Conservation (phyloP, 2,329 filamentous ascomycete genomes). For the Claviceps lovelessii region DNA sequence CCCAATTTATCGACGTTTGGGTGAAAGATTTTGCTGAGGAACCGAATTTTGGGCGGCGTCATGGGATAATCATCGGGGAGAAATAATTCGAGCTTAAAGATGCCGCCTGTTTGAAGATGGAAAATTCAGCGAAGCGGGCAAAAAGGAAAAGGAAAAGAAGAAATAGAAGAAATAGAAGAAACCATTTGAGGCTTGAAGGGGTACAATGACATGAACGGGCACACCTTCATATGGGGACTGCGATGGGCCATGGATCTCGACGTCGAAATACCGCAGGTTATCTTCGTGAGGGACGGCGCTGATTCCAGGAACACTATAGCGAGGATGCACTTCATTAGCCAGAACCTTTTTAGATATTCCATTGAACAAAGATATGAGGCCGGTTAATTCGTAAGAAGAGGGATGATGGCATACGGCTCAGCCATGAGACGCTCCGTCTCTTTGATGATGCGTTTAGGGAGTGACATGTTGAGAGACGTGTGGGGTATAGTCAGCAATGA, state of each 20-base stretch:
- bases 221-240: slow-evolving; percentile 90
- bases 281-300: slow-evolving; percentile 92
- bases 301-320: slow-evolving; percentile 75
- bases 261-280: slow-evolving; percentile 95
- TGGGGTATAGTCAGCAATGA: background rate
- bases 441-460: slow-evolving; percentile 95
- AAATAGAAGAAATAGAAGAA: slow-evolving; percentile 7
- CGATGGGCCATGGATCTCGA: slow-evolving; percentile 82
- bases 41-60: slow-evolving; percentile 96
- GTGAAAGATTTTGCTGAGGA: slow-evolving; percentile 98
- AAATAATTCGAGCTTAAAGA: slow-evolving; percentile 96
- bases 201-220: slow-evolving; percentile 9
- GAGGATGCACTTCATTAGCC: background rate
- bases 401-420: slow-evolving; percentile 58
- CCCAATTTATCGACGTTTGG: slow-evolving; percentile 97
- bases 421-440: slow-evolving; percentile 95
- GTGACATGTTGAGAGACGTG: slow-evolving; percentile 38
- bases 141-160: background rate
- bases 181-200: background rate
- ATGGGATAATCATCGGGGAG: slow-evolving; percentile 98
- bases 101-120: slow-evolving; percentile 39
- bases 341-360: background rate
- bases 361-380: background rate
- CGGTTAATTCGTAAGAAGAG: slow-evolving; percentile 3
- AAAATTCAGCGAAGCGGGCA: slow-evolving; percentile 11